Evolutionary conservation across 2,329 filamentous ascomycete genomes (phyloP), one percentile per base, ranked within the genome.

Genomic region (Bipolaris zeicola): DNA sequence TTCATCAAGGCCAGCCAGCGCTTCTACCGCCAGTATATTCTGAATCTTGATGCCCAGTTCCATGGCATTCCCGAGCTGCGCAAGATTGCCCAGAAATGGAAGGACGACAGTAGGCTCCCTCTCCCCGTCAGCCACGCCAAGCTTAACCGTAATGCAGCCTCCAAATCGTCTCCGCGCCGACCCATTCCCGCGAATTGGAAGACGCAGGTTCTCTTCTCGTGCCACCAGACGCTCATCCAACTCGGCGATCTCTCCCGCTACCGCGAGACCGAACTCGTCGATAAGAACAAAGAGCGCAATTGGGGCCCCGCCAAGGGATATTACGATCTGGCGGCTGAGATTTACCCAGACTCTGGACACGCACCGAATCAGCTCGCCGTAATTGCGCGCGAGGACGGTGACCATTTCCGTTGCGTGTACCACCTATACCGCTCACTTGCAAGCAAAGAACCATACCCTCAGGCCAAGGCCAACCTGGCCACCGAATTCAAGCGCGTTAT

Each of bases 281-380:
- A 74, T 47, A 92, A 89, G 72, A 71, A 75, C 50, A 92, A 90
- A 74, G 85, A 87, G 61, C 87, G 87, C 50, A 90, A 89, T 66
- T 96, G 91, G 81, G 89, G 89, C 24, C 86, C 86, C 13, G 92
- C 94, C 13, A 82, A 93, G 68, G 88, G 89, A 10, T 96, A 94
- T 76, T 98, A 99, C 75, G 82, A 85, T 52, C 81, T 98, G 57
- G 95, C 95, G 20, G 86, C 88, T 62, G 86, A 89, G 49, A 83
- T 98, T 50, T 85, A 90, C 64, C 92, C 94, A 3, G 81, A 86
- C 16, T 92, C 90, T 43, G 94, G 94, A 28, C 86, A 88, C 61
- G 90, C 92, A 14, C 90, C 96, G 70, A 94, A 99, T 69, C 95
- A 98, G 75, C 87, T 95, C 74, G 93, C 91, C 34, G 90, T 98